phyloP scores from a whole-genome alignment of 352 stramenopile species.

The Phytopythium kandeliae region DNA sequence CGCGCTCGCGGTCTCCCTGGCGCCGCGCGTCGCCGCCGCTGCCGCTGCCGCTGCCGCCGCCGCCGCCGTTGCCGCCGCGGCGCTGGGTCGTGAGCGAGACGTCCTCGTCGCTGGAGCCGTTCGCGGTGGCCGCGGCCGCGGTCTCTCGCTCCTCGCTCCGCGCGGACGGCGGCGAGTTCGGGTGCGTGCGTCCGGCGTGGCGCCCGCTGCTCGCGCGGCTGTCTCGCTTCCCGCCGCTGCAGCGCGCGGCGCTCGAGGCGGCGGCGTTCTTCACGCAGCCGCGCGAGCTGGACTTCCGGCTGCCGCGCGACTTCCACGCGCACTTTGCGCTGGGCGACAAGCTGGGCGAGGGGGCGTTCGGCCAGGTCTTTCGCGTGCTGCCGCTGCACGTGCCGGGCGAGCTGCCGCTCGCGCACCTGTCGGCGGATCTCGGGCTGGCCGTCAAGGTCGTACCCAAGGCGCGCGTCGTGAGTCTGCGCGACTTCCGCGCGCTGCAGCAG shows the following conservation, averaged over 20 bases:
- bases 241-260: conserved; percentile 42
- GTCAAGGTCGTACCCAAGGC: conserved; percentile 78
- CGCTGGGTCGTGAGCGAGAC: conserved; percentile 4
- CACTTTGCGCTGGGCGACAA: conserved; percentile 51
- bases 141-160: conserved; percentile 2
- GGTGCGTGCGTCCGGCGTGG: conserved; percentile 59
- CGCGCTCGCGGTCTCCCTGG: background rate
- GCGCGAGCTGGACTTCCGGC: conserved; percentile 55
- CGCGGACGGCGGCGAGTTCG: conserved; percentile 16
- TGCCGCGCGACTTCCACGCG: conserved; percentile 45
- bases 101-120: background rate
- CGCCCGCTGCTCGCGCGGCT: conserved; percentile 39
- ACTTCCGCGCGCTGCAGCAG: conserved; percentile 63
- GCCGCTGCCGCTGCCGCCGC: background rate
- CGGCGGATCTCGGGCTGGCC: conserved; percentile 39
- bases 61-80: background rate
- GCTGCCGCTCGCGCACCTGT: background rate
- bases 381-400: conserved; percentile 13
- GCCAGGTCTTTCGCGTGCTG: conserved; percentile 51
- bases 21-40: background rate
- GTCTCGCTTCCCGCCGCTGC: conserved; percentile 29
- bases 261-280: conserved; percentile 59
- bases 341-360: conserved; percentile 68
- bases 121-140: background rate
- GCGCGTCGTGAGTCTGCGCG: conserved; percentile 44